Conservation (phyloP, 2,329 filamentous ascomycete genomes). For the Aspergillus candidus region DNA sequence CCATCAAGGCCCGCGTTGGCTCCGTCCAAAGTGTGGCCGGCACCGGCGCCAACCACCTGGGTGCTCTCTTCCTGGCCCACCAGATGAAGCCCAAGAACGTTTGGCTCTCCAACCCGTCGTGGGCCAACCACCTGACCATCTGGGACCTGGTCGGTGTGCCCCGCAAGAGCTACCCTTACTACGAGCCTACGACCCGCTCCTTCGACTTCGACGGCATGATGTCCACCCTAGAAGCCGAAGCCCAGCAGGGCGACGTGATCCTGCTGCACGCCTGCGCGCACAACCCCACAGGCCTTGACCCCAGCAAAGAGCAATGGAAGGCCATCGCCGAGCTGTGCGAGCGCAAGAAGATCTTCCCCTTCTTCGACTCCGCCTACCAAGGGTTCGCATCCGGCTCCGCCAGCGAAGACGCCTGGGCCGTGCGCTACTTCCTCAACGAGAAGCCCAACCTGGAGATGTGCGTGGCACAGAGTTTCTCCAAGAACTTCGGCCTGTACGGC, state of each 20-base stretch:
- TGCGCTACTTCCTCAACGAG: constrained; percentile 85
- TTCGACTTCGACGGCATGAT: constrained; percentile 55
- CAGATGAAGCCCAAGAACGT: constrained; percentile 71
- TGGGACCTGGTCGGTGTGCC: constrained; percentile 69
- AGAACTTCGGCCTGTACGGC: constrained; percentile 77
- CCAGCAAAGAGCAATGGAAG: constrained; percentile 86
- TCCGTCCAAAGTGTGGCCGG: constrained; percentile 93
- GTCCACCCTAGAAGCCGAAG: constrained; percentile 77
- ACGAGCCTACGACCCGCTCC: constrained; percentile 55
- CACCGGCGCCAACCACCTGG: constrained; percentile 88
- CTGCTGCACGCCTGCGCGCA: constrained; percentile 92
- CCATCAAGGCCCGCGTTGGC: constrained; percentile 46
- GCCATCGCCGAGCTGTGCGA: constrained; percentile 73
- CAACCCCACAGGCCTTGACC: constrained; percentile 95
- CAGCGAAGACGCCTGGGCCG: constrained; percentile 74
- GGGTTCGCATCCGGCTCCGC: constrained; percentile 91
- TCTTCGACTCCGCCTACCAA: constrained; percentile 97
- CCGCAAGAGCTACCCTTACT: constrained; percentile 84
- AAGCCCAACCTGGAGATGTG: constrained; percentile 61
- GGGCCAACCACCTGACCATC: constrained; percentile 97
- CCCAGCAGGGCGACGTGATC: constrained; percentile 73
- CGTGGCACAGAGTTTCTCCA: constrained; percentile 56
- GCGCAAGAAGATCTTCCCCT: constrained; percentile 81
- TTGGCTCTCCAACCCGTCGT: constrained; percentile 91
- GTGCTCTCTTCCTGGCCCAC: constrained; percentile 80